Base-by-base conservation (phyloP, 192 early-diverging fungal genomes). In the Umbelopsis ramanniana region DNA sequence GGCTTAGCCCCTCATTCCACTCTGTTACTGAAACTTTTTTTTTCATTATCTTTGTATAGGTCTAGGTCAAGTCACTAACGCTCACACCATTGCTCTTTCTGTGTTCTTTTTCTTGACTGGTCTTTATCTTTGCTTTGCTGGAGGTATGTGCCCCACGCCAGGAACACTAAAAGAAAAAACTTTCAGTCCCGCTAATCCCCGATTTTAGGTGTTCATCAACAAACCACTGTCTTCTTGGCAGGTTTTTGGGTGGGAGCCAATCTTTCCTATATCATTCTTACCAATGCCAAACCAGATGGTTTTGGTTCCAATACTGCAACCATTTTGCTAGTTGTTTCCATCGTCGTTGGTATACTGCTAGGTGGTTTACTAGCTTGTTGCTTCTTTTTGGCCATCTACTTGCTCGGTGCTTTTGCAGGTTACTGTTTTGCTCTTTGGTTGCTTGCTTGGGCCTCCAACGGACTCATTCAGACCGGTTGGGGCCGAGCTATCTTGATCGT, bases 371-470 rank as follows among this genome's bases (percentile, higher is more conserved):
- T 91, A 17, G 52, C 88, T 35, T 94, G 89, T 75, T 83, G 92
- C 68, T 89, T 86, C 82, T 85, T 84, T 55, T 76, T 96, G 3
- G 94, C 90, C 24, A 79, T 95, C 40, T 88, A 91, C 67, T 76
- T 93, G 17, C 75, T 95, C 17, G 96, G 94, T 55, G 94, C 85
- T 23, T 77, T 93, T 52, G 85, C 89, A 46, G 96, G 96, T 72
- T 95, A 91, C 79, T 74, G 87, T 35, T 74, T 93, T 29, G 89
- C 94, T 4, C 75, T 92, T 46, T 92, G 89, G 84, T 74, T 94
- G 38, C 86, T 94, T 47, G 82, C 89, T 6, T 90, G 88, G 84
- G 76, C 77, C 7, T 68, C 76, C 7, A 81, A 83, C 38, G 91
- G 93, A 6, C 67, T 93, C 24, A 92, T 93, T 71, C 81, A 85